Conservation (phyloP, 2,329 filamentous ascomycete genomes). For the Lachnellula subtilissima region DNA sequence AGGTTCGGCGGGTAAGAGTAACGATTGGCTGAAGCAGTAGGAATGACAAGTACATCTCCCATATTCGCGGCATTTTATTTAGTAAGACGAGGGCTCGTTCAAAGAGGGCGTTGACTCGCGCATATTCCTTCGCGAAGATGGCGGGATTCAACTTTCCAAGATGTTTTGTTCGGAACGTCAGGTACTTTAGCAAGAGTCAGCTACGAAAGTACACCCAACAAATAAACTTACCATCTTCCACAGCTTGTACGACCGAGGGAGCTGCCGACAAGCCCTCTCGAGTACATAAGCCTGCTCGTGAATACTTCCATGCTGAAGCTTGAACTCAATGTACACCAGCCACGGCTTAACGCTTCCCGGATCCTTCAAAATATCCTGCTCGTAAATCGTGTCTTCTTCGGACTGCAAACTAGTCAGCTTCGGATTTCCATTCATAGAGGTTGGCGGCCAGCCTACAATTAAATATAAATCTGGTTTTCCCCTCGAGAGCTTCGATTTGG, state of each 20-base stretch:
- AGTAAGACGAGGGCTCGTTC: constrained; percentile 87
- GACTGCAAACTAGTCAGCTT: constrained; percentile 45
- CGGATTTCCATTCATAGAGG: not conserved
- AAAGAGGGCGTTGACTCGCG: constrained; percentile 92
- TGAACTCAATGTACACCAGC: constrained; percentile 91
- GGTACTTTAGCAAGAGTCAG: constrained; percentile 58
- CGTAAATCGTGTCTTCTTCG: constrained; percentile 90
- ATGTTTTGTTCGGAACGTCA: constrained; percentile 78
- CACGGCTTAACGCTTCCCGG: constrained; percentile 85
- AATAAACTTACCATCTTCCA: constrained; percentile 75
- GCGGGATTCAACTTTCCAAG: constrained; percentile 78
- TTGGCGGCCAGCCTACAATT: constrained; percentile 27
- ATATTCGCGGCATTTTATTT: constrained; percentile 98
- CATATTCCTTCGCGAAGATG: constrained; percentile 72
- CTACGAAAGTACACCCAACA: constrained; percentile 2
- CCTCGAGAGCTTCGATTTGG: constrained; percentile 27
- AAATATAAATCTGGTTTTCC: constrained; percentile 33
- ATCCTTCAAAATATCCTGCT: constrained; percentile 89
- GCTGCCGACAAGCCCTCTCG: constrained; percentile 82
- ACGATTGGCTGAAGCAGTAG: constrained; percentile 88
- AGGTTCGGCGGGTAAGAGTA: constrained; percentile 78
- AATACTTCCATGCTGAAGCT: constrained; percentile 76
- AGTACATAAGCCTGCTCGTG: constrained; percentile 83
- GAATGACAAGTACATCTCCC: constrained; percentile 95
- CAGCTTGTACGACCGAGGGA: constrained; percentile 94